Conservation (phyloP, 192 early-diverging fungal genomes). For the Phlyctochytrium planicorne region DNA sequence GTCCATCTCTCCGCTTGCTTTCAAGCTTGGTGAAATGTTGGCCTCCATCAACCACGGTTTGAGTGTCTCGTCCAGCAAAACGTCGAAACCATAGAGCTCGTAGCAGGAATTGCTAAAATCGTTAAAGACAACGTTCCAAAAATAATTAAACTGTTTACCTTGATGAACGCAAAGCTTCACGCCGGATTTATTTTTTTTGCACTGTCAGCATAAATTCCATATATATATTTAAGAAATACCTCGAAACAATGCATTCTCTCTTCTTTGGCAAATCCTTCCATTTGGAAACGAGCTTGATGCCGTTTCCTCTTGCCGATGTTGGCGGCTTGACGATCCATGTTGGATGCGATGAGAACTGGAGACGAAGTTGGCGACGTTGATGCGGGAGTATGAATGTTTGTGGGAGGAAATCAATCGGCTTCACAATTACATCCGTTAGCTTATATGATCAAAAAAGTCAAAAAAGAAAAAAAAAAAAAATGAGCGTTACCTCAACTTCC, state of each 20-base stretch:
- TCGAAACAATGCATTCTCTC: conserved; percentile 35
- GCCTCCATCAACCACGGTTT: conserved; percentile 63
- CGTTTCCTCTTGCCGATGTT: conserved; percentile 47
- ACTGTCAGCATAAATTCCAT: neutral
- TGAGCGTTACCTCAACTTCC: neutral
- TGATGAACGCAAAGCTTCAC: conserved; percentile 42
- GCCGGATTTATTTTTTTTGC: conserved; percentile 26
- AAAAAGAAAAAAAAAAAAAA: too few species aligned
- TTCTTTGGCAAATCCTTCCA: conserved; percentile 38
- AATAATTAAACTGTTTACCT: conserved; percentile 43
- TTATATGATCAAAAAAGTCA: too few species aligned
- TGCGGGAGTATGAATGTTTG: conserved; percentile 43
- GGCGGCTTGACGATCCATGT: conserved; percentile 55
- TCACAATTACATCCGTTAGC: too few species aligned
- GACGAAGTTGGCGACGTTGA: conserved; percentile 23
- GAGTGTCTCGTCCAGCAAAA: conserved; percentile 51
- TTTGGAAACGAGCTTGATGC: conserved; percentile 41
- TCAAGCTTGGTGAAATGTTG: conserved; percentile 54
- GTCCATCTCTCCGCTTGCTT: conserved; percentile 43
- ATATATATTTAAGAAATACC: conserved; percentile 11
- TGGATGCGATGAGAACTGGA: conserved; percentile 27
- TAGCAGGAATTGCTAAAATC: conserved; percentile 55
- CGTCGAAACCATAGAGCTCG: conserved; percentile 61
- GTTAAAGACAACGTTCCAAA: conserved; percentile 46
- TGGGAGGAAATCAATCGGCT: conserved; percentile 40